Conservation (phyloP, 2,329 filamentous ascomycete genomes). For the Venturia carpophila region DNA sequence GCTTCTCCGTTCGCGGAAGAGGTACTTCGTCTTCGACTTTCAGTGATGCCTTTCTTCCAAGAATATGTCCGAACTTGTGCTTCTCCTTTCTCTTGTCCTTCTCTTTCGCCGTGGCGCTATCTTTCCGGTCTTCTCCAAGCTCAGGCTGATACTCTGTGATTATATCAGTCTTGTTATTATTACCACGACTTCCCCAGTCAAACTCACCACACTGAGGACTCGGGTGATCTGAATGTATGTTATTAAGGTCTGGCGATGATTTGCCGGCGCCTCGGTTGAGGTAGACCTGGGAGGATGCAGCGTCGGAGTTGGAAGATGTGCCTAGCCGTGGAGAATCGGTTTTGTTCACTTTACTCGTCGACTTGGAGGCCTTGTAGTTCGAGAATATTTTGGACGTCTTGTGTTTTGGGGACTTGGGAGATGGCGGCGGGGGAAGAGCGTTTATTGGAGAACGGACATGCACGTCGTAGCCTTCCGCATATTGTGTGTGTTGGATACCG, state of each 20-base stretch:
- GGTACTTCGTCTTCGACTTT: conserved; percentile 2
- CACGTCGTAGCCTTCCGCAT: conserved; percentile 19
- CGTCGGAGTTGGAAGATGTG: not conserved
- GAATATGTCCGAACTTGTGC: conserved; percentile 14
- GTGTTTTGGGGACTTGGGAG: conserved; percentile 18
- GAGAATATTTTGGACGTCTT: conserved; percentile 29
- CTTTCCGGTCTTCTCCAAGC: conserved; percentile 1
- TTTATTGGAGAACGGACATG: conserved; percentile 18
- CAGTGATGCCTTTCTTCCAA: conserved; percentile 15
- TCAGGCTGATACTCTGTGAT: not conserved
- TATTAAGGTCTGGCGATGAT: not conserved
- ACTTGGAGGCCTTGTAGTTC: conserved; percentile 42
- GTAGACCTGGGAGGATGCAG: not conserved
- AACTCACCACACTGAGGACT: not conserved
- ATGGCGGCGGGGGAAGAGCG: conserved; percentile 17
- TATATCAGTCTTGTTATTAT: not conserved
- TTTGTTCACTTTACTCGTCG: conserved; percentile 30
- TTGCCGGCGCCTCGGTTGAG: conserved; percentile 6
- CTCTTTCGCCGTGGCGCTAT: conserved; percentile 1
- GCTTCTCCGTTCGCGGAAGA: not conserved
- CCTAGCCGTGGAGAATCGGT: not conserved
- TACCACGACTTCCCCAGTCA: too few relatives aligned
- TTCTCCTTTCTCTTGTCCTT: conserved; percentile 7
- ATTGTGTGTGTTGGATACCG: not conserved
- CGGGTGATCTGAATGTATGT: not conserved